A percentile compares a stretch with the other conserved stretches of the same genome.
Evolutionary conservation across 306 rosid genomes (phyloP).

Genomic region (Medicago truncatula): DNA sequence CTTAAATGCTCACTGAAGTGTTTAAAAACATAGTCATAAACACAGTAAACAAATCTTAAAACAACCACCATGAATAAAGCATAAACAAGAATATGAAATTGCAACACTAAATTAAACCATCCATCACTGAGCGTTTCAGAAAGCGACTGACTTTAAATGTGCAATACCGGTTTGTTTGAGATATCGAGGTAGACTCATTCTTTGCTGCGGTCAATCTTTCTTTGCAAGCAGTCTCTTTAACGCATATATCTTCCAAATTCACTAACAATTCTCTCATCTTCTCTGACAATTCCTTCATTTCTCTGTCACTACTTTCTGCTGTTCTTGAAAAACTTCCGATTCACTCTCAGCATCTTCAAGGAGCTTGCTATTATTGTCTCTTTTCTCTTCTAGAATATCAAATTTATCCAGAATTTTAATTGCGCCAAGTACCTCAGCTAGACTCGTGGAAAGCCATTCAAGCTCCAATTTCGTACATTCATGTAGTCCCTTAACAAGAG

Average conservation of each 20-base stretch:
- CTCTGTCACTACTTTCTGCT: neutral
- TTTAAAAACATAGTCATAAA: neutral
- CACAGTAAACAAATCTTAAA: too few species aligned
- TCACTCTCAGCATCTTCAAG: neutral
- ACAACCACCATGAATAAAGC: too few species aligned
- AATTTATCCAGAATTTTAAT: neutral
- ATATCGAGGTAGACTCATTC: neutral
- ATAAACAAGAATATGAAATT: too few species aligned
- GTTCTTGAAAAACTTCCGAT: neutral
- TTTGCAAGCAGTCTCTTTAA: constrained; percentile 1
- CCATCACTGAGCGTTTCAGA: neutral
- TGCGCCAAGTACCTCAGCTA: constrained; percentile 28
- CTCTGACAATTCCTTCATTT: too few species aligned
- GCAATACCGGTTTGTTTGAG: neutral
- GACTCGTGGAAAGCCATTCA: constrained; percentile 27
- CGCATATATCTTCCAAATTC: neutral
- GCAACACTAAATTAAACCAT: constrained; percentile 28
- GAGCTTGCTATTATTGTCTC: neutral
- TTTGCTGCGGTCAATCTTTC: neutral
- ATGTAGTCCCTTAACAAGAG: neutral
- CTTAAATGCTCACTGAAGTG: too few species aligned
- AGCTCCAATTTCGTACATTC: neutral
- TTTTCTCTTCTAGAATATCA: neutral
- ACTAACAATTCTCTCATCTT: neutral
- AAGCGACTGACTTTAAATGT: neutral